These are phyloP conservation scores for Chaetomiaceae sp. DNA, from an alignment of 2,329 filamentous ascomycete species.

Conservation along the genomic window DNA sequence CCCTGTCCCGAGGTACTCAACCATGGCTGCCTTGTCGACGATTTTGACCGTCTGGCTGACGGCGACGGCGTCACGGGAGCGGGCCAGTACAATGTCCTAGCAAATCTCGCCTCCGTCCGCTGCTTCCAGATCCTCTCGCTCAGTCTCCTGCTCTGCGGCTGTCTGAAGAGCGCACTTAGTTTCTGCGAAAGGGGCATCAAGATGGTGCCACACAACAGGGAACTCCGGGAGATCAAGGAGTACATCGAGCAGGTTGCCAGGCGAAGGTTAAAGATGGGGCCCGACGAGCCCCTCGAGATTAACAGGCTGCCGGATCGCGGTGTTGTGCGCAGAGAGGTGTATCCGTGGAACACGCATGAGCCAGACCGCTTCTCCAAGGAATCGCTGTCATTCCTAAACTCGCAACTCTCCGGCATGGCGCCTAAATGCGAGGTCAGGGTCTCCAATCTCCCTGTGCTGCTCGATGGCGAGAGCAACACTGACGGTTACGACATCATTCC, in stretches of 20 bases:
- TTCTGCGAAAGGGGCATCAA: slow-evolving; percentile 61
- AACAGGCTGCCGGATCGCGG: slow-evolving; percentile 64
- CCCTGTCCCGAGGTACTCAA: slow-evolving; percentile 44
- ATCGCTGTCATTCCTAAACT: slow-evolving; percentile 68
- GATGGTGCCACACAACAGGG: slow-evolving; percentile 50
- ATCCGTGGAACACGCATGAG: slow-evolving; percentile 64
- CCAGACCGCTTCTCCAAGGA: slow-evolving; percentile 67
- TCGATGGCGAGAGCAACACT: slow-evolving; percentile 50
- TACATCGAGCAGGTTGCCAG: slow-evolving; percentile 52
- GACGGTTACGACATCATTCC: slow-evolving; percentile 47
- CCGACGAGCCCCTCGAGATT: slow-evolving; percentile 45
- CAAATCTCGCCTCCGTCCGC: slow-evolving; percentile 48
- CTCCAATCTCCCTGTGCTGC: slow-evolving; percentile 69
- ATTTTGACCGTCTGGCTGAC: slow-evolving; percentile 32
- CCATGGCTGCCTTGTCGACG: slow-evolving; percentile 39
- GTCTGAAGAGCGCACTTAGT: slow-evolving; percentile 61
- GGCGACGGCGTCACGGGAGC: slow-evolving; percentile 34
- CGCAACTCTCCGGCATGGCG: slow-evolving; percentile 62
- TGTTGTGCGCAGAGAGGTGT: slow-evolving; percentile 65
- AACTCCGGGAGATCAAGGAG: slow-evolving; percentile 50
- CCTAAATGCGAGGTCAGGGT: slow-evolving; percentile 78
- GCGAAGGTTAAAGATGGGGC: slow-evolving; percentile 43
- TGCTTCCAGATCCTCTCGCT: slow-evolving; percentile 57
- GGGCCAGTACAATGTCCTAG: slow-evolving; percentile 39
- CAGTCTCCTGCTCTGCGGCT: slow-evolving; percentile 60